Percentiles rank a stretch among this genome's conserved stretches.
These are phyloP conservation scores for Ustilago sp. DNA, from an alignment of 1,284 basidiomycete species.

Conservation along the genomic window DNA sequence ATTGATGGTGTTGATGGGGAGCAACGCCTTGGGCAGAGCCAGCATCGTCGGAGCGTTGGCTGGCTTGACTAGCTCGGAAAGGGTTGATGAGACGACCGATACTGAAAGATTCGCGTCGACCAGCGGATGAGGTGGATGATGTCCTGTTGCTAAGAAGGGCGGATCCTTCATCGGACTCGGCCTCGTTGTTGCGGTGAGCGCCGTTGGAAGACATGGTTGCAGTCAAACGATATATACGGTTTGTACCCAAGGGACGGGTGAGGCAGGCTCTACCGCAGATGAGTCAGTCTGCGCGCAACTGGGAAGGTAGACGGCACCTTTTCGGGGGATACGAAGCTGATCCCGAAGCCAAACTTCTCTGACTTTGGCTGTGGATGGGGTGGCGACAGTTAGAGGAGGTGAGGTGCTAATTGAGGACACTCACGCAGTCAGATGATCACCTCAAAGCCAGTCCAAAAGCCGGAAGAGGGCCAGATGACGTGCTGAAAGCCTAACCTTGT, in stretches of 20 bases:
- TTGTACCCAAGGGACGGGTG: background rate
- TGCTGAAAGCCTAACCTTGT: background rate
- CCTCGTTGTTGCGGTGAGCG: slow-evolving; percentile 21
- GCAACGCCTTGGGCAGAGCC: slow-evolving; percentile 2
- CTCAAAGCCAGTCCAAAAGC: background rate
- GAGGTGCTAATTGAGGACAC: background rate
- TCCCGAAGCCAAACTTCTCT: background rate
- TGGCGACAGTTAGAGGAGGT: background rate
- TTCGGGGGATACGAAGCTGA: background rate
- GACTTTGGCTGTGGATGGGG: background rate
- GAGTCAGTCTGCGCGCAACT: slow-evolving; percentile 2
- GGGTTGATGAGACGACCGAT: slow-evolving; percentile 40
- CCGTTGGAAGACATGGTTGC: slow-evolving; percentile 8
- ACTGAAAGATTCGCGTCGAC: slow-evolving; percentile 34
- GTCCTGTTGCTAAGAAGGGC: slow-evolving; percentile 20
- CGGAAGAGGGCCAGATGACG: slow-evolving; percentile 2
- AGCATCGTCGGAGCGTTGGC: slow-evolving; percentile 1
- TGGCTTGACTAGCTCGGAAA: slow-evolving; percentile 20
- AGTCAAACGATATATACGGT: background rate
- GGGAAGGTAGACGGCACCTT: background rate
- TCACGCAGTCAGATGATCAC: background rate
- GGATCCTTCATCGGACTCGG: slow-evolving; percentile 15
- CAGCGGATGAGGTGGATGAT: background rate
- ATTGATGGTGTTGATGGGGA: slow-evolving; percentile 9
- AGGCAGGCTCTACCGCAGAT: background rate